Conservation (phyloP, 192 early-diverging fungal genomes). For the Gonapodya prolifera region DNA sequence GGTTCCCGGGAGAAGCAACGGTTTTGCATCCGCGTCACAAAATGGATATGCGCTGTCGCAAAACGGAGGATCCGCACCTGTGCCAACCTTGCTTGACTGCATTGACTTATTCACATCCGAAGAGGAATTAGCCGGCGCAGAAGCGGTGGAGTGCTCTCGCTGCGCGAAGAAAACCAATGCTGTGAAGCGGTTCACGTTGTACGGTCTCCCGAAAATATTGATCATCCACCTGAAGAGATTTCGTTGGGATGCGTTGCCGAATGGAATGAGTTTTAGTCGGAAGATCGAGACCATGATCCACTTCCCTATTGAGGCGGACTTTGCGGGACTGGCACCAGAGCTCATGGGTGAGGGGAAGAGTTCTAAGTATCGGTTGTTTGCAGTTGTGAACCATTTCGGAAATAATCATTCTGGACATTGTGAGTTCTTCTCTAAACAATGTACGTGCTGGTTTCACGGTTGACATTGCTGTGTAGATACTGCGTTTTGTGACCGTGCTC, state of each 20-base stretch:
- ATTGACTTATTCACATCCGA: not conserved
- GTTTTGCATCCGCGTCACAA: not conserved
- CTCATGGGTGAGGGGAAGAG: not conserved
- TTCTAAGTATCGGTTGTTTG: not conserved
- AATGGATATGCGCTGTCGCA: not conserved
- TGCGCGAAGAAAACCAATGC: not conserved
- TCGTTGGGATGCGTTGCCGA: not conserved
- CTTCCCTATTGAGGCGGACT: constrained; percentile 3
- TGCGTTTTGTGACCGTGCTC: not conserved
- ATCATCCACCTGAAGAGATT: constrained; percentile 1
- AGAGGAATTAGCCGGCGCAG: not conserved
- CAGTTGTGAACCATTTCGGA: constrained; percentile 4
- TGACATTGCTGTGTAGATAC: constrained; percentile 1
- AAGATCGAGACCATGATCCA: not conserved
- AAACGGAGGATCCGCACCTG: not conserved
- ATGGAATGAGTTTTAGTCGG: not conserved
- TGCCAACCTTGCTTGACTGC: not conserved
- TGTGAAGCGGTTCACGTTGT: not conserved
- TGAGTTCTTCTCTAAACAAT: not conserved
- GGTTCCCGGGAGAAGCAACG: not conserved
- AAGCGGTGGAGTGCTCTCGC: not conserved
- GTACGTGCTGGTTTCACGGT: not conserved
- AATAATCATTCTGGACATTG: not conserved
- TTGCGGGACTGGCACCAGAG: not conserved
- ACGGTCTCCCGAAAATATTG: not conserved